Percentiles rank a stretch among this genome's conserved stretches.
Conservation (phyloP, 495 filamentous ascomycete species). For the Hyaloscypha hepaticicola region DNA sequence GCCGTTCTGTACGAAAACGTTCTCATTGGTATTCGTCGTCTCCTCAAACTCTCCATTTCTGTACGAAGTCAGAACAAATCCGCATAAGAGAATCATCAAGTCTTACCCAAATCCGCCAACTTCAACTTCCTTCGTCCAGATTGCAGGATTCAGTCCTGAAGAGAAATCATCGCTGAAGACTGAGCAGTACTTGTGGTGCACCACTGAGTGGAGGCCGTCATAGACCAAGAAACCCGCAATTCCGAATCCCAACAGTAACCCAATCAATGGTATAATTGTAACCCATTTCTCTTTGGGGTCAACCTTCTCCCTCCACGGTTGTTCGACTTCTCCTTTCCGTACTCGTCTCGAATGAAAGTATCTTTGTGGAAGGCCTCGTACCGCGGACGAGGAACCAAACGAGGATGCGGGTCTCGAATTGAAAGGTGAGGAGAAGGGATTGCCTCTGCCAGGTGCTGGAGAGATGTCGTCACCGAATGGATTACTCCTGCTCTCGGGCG, state of each 20-base stretch:
- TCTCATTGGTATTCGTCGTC: slow-evolving; percentile 68
- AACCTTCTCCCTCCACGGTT: slow-evolving; percentile 65
- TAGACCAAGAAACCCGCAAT: slow-evolving; percentile 69
- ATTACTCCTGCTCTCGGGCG: slow-evolving; percentile 32
- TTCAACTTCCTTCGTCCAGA: slow-evolving; percentile 79
- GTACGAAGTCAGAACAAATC: slow-evolving; percentile 16
- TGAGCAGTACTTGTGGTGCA: slow-evolving; percentile 72
- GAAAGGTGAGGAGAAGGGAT: slow-evolving; percentile 60
- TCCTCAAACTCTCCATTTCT: slow-evolving; percentile 82
- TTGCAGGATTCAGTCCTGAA: slow-evolving; percentile 52
- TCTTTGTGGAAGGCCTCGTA: slow-evolving; percentile 41
- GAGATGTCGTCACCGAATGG: slow-evolving; percentile 32
- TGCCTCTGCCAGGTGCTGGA: slow-evolving; percentile 33
- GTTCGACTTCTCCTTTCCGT: slow-evolving; percentile 65
- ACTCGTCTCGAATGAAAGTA: slow-evolving; percentile 78
- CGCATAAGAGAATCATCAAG: slow-evolving; percentile 22
- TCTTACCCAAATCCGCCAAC: slow-evolving; percentile 81
- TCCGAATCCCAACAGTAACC: slow-evolving; percentile 62
- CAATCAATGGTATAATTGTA: slow-evolving; percentile 71
- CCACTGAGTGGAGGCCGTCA: slow-evolving; percentile 65
- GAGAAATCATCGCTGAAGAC: slow-evolving; percentile 71
- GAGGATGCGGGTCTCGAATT: slow-evolving; percentile 54
- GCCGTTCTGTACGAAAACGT: slow-evolving; percentile 68
- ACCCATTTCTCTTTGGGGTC: slow-evolving; percentile 85
- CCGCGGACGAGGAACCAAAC: slow-evolving; percentile 46